phyloP scores from a whole-genome alignment of 2,329 filamentous ascomycete species.

The Ophioceras dolichostomum region DNA sequence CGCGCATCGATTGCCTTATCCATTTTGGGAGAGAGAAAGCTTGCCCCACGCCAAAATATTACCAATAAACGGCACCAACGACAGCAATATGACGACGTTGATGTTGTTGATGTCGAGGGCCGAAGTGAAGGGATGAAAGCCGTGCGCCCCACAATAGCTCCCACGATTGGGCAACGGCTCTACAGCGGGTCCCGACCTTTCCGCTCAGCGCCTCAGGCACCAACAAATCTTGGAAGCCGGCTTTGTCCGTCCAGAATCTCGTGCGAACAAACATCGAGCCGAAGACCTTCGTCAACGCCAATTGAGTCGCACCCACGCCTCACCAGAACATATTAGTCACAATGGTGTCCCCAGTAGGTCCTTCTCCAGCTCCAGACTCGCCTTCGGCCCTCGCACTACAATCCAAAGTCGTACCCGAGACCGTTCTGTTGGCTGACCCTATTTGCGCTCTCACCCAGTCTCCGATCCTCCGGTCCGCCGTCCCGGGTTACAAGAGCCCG shows the following conservation, averaged over 20 bases:
- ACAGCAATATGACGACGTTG: no score
- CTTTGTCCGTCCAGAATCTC: constrained; percentile 1
- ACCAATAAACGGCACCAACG: no score
- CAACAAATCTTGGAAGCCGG: constrained; percentile 1
- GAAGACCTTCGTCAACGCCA: background rate
- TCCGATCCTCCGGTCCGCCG: constrained; percentile 28
- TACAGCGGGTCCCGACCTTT: background rate
- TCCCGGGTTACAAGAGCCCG: constrained; percentile 42
- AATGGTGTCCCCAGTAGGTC: constrained; percentile 18
- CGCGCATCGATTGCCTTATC: constrained; percentile 47
- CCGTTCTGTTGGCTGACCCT: no score
- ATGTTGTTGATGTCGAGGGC: no score
- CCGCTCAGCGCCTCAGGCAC: constrained; percentile 1
- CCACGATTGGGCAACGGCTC: background rate
- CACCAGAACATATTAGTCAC: constrained; percentile 6
- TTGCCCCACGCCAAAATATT: no score
- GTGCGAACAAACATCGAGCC: background rate
- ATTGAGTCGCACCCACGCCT: constrained; percentile 5
- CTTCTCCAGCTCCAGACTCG: background rate
- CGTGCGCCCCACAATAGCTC: background rate
- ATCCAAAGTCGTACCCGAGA: background rate
- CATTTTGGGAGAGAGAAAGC: no score
- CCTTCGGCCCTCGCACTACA: background rate
- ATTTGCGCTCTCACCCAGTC: constrained; percentile 30
- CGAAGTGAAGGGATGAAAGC: no score